These are phyloP conservation scores for Erucastrum elatum DNA, from an alignment of 345 rosid genomes.

Conservation along the genomic window DNA sequence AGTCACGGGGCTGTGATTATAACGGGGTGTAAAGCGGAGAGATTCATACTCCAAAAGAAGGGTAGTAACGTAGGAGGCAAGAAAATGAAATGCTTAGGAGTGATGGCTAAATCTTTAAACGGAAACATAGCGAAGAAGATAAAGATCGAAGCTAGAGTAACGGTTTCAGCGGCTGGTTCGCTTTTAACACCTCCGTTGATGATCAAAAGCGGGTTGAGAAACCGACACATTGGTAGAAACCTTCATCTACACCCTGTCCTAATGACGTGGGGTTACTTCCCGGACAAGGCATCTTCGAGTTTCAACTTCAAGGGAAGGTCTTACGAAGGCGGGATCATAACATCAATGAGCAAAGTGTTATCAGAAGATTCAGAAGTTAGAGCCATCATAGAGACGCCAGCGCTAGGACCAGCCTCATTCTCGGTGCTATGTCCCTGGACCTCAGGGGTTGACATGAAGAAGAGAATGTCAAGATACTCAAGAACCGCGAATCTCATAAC, in stretches of 20 bases:
- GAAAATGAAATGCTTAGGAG: conserved; percentile 73
- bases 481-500: conserved; percentile 58
- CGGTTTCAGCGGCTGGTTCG: conserved; percentile 83
- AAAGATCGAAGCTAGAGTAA: conserved; percentile 69
- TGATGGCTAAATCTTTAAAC: conserved; percentile 48
- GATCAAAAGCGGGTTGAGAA: conserved; percentile 77
- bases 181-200: conserved; percentile 77
- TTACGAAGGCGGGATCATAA: conserved; percentile 63
- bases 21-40: conserved; percentile 84
- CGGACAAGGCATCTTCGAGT: conserved; percentile 50
- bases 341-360: conserved; percentile 51
- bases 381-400: conserved; percentile 63
- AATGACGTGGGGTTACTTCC: conserved; percentile 95
- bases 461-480: conserved; percentile 49
- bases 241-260: conserved; percentile 83
- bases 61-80: conserved; percentile 10
- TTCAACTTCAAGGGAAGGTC: conserved; percentile 44
- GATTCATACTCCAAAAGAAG: conserved; percentile 47
- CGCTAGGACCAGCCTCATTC: conserved; percentile 50
- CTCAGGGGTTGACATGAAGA: conserved; percentile 54
- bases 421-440: conserved; percentile 51
- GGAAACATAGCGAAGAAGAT: conserved; percentile 44
- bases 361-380: conserved; percentile 44
- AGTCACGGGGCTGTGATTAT: conserved; percentile 66
- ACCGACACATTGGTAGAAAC: conserved; percentile 66